phyloP scores from a whole-genome alignment of 495 filamentous ascomycete species.

The Melanomma pulvis-pyrius region DNA sequence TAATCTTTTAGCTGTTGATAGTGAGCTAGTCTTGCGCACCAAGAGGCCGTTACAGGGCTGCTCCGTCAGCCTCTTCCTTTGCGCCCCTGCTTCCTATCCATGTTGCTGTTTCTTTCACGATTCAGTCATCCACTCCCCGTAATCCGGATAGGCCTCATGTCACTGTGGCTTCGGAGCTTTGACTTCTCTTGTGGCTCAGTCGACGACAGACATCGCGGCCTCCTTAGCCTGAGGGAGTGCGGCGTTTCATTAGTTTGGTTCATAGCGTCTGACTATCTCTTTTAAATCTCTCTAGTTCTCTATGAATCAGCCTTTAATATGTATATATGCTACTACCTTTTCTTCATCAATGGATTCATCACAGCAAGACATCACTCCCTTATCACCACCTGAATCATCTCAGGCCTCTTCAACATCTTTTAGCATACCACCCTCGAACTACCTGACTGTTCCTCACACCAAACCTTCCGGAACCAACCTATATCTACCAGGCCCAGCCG shows the following conservation, averaged over 20 bases:
- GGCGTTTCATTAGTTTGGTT: background rate
- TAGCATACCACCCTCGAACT: slow-evolving; percentile 25
- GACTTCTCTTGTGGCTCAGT: slow-evolving; percentile 13
- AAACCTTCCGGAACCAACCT: background rate
- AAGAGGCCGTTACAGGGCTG: slow-evolving; percentile 3
- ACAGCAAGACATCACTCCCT: slow-evolving; percentile 7
- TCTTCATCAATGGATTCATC: slow-evolving; percentile 22
- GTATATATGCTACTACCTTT: slow-evolving; percentile 24
- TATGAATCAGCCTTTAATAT: slow-evolving; percentile 10
- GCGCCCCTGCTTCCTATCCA: background rate
- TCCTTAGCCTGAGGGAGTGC: background rate
- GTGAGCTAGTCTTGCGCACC: background rate
- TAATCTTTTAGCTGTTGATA: background rate
- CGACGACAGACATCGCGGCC: slow-evolving; percentile 2
- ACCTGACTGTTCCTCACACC: slow-evolving; percentile 30
- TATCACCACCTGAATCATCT: slow-evolving; percentile 17
- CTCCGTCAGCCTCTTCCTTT: background rate
- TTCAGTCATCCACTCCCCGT: background rate
- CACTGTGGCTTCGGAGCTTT: slow-evolving; percentile 23
- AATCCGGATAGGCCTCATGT: background rate
- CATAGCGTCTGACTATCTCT: background rate
- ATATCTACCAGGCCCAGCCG: slow-evolving; percentile 7
- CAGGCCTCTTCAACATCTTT: slow-evolving; percentile 6
- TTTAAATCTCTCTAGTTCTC: background rate
- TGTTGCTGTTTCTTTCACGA: background rate